Evolutionary conservation across 2,329 filamentous ascomycete species (phyloP).

Genomic region (Cladophialophora psammophila): DNA sequence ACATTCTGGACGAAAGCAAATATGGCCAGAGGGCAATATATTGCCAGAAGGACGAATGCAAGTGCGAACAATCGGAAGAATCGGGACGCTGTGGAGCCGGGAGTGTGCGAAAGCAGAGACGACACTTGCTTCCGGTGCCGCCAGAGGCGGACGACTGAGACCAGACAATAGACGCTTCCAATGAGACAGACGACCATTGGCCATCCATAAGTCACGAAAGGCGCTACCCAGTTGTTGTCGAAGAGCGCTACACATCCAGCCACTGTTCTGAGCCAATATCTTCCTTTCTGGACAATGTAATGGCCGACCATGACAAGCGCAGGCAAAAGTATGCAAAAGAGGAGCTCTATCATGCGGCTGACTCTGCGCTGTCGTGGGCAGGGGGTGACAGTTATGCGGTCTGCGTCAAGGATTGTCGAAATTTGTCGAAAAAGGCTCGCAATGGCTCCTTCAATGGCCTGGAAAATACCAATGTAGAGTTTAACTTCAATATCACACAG

Average conservation of each 20-base stretch:
- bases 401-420: constrained; percentile 66
- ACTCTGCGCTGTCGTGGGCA: constrained; percentile 57
- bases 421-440: constrained; percentile 67
- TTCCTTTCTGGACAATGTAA: constrained; percentile 65
- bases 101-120: constrained; percentile 67
- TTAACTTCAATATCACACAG: constrained; percentile 72
- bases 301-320: constrained; percentile 63
- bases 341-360: constrained; percentile 58
- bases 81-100: constrained; percentile 51
- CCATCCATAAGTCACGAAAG: constrained; percentile 64
- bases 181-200: constrained; percentile 61
- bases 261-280: constrained; percentile 60
- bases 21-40: constrained; percentile 61
- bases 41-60: constrained; percentile 62
- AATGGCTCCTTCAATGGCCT: constrained; percentile 61
- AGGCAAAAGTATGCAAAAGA: constrained; percentile 65
- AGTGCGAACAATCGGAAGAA: constrained; percentile 43
- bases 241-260: constrained; percentile 59
- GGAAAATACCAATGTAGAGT: constrained; percentile 60
- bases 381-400: constrained; percentile 60
- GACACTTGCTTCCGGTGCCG: constrained; percentile 67
- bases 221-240: constrained; percentile 64
- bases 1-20: constrained; percentile 60
- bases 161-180: constrained; percentile 65
- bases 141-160: constrained; percentile 67